These are phyloP conservation scores for Trypanosomatidae sp. DNA, from an alignment of 208 protist species.

Conservation along the genomic window DNA sequence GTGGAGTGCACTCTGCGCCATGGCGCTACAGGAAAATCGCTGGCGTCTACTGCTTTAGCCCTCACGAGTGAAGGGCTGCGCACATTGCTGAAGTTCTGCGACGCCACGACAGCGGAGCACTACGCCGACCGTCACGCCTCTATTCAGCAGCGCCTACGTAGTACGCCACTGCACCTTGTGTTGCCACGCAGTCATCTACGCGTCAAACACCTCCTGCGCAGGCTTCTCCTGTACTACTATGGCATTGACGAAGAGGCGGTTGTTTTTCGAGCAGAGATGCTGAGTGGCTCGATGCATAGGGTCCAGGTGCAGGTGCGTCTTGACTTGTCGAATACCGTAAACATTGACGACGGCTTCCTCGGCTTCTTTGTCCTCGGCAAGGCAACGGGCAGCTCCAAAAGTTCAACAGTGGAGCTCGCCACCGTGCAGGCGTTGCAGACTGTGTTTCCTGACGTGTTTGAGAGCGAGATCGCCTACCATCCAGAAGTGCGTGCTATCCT, in stretches of 20 bases:
- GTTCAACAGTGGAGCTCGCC: slow-evolving; percentile 31
- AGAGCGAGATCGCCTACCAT: slow-evolving; percentile 65
- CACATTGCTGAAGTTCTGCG: slow-evolving; percentile 18
- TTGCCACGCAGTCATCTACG: slow-evolving; percentile 42
- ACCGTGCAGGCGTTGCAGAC: slow-evolving; percentile 47
- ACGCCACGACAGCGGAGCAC: slow-evolving; percentile 7
- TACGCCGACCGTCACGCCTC: slow-evolving; percentile 7
- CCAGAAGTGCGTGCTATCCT: slow-evolving; percentile 47
- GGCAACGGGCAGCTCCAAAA: slow-evolving; percentile 38
- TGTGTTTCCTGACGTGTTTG: slow-evolving; percentile 60
- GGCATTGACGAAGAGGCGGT: slow-evolving; percentile 45
- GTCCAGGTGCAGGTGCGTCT: slow-evolving; percentile 19
- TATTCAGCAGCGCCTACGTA: slow-evolving; percentile 10
- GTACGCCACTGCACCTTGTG: slow-evolving; percentile 47
- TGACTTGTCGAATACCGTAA: neutral
- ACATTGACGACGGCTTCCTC: too few relatives aligned
- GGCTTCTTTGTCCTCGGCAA: slow-evolving; percentile 23
- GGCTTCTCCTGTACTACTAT: slow-evolving; percentile 63
- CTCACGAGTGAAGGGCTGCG: slow-evolving; percentile 17
- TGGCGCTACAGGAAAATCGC: neutral
- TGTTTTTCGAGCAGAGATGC: slow-evolving; percentile 7
- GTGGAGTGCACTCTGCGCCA: slow-evolving; percentile 15
- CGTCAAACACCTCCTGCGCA: slow-evolving; percentile 48
- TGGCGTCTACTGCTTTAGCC: slow-evolving; percentile 1
- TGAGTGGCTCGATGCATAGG: slow-evolving; percentile 5